Base-by-base conservation (phyloP, 2,329 filamentous ascomycete species). In the Sporothrix inflata region DNA sequence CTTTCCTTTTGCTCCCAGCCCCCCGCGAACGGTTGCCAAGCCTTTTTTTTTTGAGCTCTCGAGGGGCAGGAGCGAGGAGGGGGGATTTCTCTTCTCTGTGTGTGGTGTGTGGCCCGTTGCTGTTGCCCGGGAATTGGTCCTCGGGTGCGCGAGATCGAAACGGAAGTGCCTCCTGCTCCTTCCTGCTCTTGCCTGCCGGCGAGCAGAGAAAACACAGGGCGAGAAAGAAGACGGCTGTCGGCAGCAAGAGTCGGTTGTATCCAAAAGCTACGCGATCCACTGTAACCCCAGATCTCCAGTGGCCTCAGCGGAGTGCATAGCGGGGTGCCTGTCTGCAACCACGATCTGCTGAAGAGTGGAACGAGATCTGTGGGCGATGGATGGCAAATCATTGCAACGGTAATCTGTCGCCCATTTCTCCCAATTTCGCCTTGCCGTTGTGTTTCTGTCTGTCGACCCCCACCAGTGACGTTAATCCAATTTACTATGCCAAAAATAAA, bases 241-340 rank as follows among this genome's bases (percentile, higher is more conserved):
- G 30, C 30, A 3, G 30, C 30, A 34, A 34, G 30, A 34, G 3
- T 34, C 30, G 30, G 30, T 34, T 34, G 30, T 6, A 34, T 34
- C 30, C 30, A 34, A 34, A 34, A 34, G 30, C 55, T 27, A 9
- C 30, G 4, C 30, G 55, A 38, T n/a, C 38, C 60, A 42, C 60
- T 65, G 60, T 65, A 65, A 27, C 38, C 60, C 38, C 38, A 45
- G 60, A 45, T 65, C 60, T 27, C 11, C 38, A 45, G 38, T 40
- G 38, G n/a, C 21, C 21, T 27, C 8, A 45, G 60, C 60, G 38
- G 16, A 60, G 30, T 34, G 30, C 30, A 34, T 34, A n/a, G 47
- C 47, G 19, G 47, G 16, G n/a, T 19, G 12, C 55, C 30, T 19
- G 27, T 38, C 27, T 27, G 21, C 60, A 63, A 63, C 12, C n/a